A percentile compares a stretch with the other conserved stretches of the same genome.
Conservation (phyloP, 768 basidiomycete species). For the Termitomyces heimii region DNA sequence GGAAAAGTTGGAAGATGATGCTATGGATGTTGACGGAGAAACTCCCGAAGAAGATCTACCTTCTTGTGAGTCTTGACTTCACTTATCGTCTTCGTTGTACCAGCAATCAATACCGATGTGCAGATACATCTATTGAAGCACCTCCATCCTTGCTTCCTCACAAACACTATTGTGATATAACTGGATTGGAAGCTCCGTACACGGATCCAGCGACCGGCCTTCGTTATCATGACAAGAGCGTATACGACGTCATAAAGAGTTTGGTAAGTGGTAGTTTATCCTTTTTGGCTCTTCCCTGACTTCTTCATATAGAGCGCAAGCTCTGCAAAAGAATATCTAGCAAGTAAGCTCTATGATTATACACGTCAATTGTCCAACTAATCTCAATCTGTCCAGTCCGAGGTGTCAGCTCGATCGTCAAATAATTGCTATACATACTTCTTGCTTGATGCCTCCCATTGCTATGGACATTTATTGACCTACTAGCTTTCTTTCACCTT, state of each 20-base stretch:
- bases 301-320: conserved; percentile 45
- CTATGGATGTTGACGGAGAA: conserved; percentile 55
- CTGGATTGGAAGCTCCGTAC: conserved; percentile 80
- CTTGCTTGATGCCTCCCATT: neutral
- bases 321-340: conserved; percentile 71
- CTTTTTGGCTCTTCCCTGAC: neutral
- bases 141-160: conserved; percentile 78
- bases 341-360: conserved; percentile 35
- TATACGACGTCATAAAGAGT: conserved; percentile 78
- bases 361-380: neutral
- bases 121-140: conserved; percentile 80
- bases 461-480: neutral
- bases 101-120: neutral
- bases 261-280: conserved; percentile 37
- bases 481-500: neutral
- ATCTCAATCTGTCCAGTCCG: conserved; percentile 17
- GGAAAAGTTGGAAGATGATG: conserved; percentile 37
- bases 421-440: conserved; percentile 16
- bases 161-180: conserved; percentile 80
- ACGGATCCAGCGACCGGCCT: conserved; percentile 78
- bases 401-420: conserved; percentile 44
- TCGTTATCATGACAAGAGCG: conserved; percentile 79
- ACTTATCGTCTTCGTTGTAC: neutral
- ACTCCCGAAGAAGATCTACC: conserved; percentile 56
- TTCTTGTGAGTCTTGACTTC: conserved; percentile 45